phyloP scores from a whole-genome alignment of 495 filamentous ascomycete genomes.

The Lophium mytilinum region DNA sequence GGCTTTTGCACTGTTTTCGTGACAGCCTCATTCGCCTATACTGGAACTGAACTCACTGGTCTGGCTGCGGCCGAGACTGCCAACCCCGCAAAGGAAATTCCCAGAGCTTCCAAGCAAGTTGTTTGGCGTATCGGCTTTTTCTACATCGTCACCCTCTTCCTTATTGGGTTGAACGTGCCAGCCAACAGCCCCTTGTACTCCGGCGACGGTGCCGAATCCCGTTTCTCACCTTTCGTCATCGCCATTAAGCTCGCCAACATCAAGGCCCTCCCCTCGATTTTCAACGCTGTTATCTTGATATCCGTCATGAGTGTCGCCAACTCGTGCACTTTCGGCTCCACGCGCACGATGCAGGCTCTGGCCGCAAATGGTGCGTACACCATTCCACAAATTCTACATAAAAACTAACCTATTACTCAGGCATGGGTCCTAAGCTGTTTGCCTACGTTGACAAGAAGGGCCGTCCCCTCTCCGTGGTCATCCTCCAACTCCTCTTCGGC shows the following conservation, averaged over 20 bases:
- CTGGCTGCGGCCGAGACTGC: slow-evolving; percentile 16
- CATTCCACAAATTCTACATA: slow-evolving; percentile 7
- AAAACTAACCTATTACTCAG: slow-evolving; percentile 18
- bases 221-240: slow-evolving; percentile 9
- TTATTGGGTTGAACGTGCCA: slow-evolving; percentile 10
- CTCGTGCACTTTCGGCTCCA: slow-evolving; percentile 54
- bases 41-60: slow-evolving; percentile 27
- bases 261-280: slow-evolving; percentile 4
- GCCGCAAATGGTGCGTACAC: slow-evolving; percentile 31
- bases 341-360: slow-evolving; percentile 57
- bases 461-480: slow-evolving; percentile 46
- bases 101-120: slow-evolving; percentile 11
- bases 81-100: slow-evolving; percentile 9
- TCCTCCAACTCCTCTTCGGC: slow-evolving; percentile 47
- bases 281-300: slow-evolving; percentile 12
- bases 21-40: slow-evolving; percentile 26
- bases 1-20: slow-evolving; percentile 29
- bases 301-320: slow-evolving; percentile 44
- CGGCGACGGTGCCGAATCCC: not conserved
- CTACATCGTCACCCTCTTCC: slow-evolving; percentile 13
- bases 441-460: slow-evolving; percentile 51
- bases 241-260: slow-evolving; percentile 9
- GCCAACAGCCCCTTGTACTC: not conserved
- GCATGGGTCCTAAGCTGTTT: slow-evolving; percentile 52
- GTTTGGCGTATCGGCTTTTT: slow-evolving; percentile 11